Evolutionary conservation across 164 flowering plant species (phyloP).

Genomic region (Aristolochia contorta): DNA sequence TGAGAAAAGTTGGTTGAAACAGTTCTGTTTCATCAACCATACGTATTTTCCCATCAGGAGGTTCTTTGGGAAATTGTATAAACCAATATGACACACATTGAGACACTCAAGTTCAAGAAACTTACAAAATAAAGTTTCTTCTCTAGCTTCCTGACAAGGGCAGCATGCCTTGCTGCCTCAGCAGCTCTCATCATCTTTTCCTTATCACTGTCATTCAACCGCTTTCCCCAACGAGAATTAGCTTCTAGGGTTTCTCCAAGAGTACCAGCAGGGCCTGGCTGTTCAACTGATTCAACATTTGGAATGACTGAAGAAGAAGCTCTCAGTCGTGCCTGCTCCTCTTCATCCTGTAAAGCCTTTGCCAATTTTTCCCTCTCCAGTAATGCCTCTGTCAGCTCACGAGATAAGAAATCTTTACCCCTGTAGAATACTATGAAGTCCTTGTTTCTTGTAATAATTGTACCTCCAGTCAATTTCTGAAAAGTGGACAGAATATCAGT

Average conservation of each 20-base stretch:
- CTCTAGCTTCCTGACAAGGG: conserved; percentile 72
- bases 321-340: conserved; percentile 73
- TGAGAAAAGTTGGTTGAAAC: too few species aligned
- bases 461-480: conserved; percentile 93
- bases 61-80: too few species aligned
- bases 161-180: conserved; percentile 54
- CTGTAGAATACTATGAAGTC: conserved; percentile 84
- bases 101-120: conserved; percentile 10
- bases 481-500: conserved; percentile 2
- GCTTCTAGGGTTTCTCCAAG: conserved; percentile 83
- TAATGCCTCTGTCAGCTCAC: conserved; percentile 67
- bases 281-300: conserved; percentile 21
- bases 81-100: background rate
- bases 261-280: conserved; percentile 56
- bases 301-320: conserved; percentile 44
- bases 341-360: conserved; percentile 77
- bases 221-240: conserved; percentile 75
- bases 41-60: too few species aligned
- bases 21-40: too few species aligned
- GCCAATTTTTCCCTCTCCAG: conserved; percentile 75
- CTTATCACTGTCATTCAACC: conserved; percentile 36
- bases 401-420: conserved; percentile 80
- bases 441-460: conserved; percentile 74
- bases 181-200: conserved; percentile 59
- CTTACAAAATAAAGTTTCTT: conserved; percentile 66